phyloP scores from a whole-genome alignment of 78 protist genomes.

The Mastigamoeba balamuthi region DNA sequence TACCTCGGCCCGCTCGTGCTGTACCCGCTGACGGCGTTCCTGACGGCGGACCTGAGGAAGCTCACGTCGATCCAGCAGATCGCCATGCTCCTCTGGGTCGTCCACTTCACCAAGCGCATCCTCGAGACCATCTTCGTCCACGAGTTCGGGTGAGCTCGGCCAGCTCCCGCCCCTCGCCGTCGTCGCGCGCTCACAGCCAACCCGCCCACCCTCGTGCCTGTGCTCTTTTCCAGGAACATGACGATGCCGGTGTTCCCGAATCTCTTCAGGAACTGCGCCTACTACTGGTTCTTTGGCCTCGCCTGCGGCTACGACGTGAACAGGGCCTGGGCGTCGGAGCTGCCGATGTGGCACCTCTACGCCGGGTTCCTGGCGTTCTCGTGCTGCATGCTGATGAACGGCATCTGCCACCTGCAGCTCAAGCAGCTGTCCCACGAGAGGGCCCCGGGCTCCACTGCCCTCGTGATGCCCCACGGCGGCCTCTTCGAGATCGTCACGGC shows the following conservation, averaged over 20 bases:
- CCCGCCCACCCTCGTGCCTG: no score
- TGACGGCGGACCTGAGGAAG: neutral
- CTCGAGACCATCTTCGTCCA: constrained; percentile 54
- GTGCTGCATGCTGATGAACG: neutral
- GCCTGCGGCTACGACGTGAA: neutral
- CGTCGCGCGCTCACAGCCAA: no score
- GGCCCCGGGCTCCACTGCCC: neutral
- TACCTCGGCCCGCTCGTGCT: constrained; percentile 25
- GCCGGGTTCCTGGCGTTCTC: neutral
- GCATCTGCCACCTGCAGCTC: constrained; percentile 1
- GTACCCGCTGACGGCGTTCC: neutral
- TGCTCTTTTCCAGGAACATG: neutral
- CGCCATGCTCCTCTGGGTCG: constrained; percentile 4
- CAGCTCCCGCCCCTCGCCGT: no score
- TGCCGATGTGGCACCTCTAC: neutral
- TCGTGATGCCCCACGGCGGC: constrained; percentile 9
- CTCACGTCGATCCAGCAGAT: neutral
- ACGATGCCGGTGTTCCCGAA: constrained; percentile 48
- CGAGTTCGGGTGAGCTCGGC: constrained; percentile 3
- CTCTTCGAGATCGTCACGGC: constrained; percentile 15
- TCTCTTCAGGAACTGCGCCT: constrained; percentile 32
- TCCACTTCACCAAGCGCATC: constrained; percentile 35
- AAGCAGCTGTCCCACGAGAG: constrained; percentile 24
- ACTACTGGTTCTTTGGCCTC: constrained; percentile 30
- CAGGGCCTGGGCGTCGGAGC: neutral